These are phyloP conservation scores for Cyclostephanos tholiformis DNA, from an alignment of 108 stramenopile species.

Conservation along the genomic window DNA sequence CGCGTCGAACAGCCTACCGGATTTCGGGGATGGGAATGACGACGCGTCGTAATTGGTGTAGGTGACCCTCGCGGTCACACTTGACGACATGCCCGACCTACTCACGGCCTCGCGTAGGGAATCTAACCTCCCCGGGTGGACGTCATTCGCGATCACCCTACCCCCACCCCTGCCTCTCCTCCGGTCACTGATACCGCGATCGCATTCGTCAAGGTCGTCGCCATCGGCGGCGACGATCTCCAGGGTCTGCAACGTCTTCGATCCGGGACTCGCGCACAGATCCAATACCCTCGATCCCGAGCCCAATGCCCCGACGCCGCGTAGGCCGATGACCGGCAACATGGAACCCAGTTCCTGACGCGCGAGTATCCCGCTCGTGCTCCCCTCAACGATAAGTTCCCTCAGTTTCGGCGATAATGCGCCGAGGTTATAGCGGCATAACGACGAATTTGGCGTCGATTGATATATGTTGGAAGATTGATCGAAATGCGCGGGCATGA, in stretches of 20 bases:
- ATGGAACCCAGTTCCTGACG: slow-evolving; percentile 85
- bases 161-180: slow-evolving; percentile 17
- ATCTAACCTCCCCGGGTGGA: slow-evolving; percentile 66
- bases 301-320: slow-evolving; percentile 34
- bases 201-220: slow-evolving; percentile 1
- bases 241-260: slow-evolving; percentile 85
- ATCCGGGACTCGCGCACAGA: slow-evolving; percentile 85
- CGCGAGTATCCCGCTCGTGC: slow-evolving; percentile 60
- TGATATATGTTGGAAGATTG: slow-evolving; percentile 45
- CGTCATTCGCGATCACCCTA: slow-evolving; percentile 84
- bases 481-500: slow-evolving; percentile 42
- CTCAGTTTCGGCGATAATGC: slow-evolving; percentile 55
- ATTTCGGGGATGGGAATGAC: slow-evolving; percentile 39
- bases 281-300: slow-evolving; percentile 65
- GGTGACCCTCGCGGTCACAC: slow-evolving; percentile 35
- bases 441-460: slow-evolving; percentile 26
- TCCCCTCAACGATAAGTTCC: slow-evolving; percentile 50
- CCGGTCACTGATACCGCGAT: too few relatives aligned
- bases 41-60: slow-evolving; percentile 62
- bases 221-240: slow-evolving; percentile 48
- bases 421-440: slow-evolving; percentile 50
- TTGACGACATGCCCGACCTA: slow-evolving; percentile 60
- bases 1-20: slow-evolving; percentile 54
- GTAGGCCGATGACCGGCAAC: slow-evolving; percentile 67
- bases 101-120: slow-evolving; percentile 63